These are phyloP conservation scores for Podospora pseudopauciseta DNA, from an alignment of 495 filamentous ascomycete genomes.

Conservation along the genomic window DNA sequence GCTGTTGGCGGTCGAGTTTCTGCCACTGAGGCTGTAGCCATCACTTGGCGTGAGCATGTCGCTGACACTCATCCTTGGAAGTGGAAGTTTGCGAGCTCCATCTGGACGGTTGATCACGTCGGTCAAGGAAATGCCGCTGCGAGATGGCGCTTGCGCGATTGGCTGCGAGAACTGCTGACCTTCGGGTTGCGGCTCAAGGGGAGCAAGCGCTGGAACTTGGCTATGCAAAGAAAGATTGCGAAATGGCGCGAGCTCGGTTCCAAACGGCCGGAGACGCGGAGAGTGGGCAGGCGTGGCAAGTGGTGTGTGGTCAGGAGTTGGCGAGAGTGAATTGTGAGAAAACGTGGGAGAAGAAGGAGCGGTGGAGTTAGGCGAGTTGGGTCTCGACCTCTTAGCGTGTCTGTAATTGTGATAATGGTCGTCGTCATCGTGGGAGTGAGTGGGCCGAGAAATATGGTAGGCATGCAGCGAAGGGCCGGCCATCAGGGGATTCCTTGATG, in stretches of 20 bases:
- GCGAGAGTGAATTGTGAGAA: conserved; percentile 92
- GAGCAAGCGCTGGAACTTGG: conserved; percentile 83
- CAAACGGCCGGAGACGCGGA: conserved; percentile 78
- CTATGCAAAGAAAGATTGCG: conserved; percentile 70
- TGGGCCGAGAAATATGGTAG: conserved; percentile 90
- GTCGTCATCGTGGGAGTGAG: conserved; percentile 82
- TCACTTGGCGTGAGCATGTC: conserved; percentile 69
- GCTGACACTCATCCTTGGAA: conserved; percentile 85
- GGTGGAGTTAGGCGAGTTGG: conserved; percentile 90
- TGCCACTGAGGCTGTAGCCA: conserved; percentile 54
- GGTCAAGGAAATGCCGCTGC: conserved; percentile 71
- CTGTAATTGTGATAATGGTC: conserved; percentile 63
- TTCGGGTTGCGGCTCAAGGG: conserved; percentile 78
- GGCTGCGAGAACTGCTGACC: conserved; percentile 40
- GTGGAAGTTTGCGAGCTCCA: conserved; percentile 88
- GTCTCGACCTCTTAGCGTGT: conserved; percentile 79
- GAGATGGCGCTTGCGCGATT: conserved; percentile 35
- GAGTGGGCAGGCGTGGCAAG: conserved; percentile 95
- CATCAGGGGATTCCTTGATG: conserved; percentile 52
- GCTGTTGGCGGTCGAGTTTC: conserved; percentile 48
- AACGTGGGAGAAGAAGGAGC: conserved; percentile 97
- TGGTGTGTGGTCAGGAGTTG: conserved; percentile 94
- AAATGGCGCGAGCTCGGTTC: conserved; percentile 72
- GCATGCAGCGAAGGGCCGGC: conserved; percentile 65
- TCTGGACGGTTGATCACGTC: conserved; percentile 90